Base-by-base conservation (phyloP, 2,329 filamentous ascomycete genomes). In the Neopestalotiopsis sp. region DNA sequence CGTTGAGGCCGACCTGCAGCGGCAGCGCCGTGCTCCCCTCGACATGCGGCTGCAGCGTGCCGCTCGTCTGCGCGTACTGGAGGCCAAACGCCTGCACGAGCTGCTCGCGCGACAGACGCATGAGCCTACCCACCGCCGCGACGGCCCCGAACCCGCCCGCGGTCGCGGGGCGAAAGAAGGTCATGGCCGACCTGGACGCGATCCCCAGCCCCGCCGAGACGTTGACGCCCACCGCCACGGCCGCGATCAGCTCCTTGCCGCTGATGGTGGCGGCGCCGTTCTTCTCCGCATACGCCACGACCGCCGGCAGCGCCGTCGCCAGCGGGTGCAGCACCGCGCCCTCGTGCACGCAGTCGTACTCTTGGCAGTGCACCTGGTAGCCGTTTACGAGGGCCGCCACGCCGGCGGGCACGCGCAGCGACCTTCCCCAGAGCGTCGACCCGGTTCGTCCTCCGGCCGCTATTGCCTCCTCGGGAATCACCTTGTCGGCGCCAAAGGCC, bases 261-360 rank as follows among this genome's bases (percentile, higher is more conserved):
- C 40, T 66, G 45, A 69, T 63, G 7, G 30, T 57, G 34, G 38
- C 57, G 5, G 40, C 63, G 34, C 40, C 57, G 5, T 32, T 34
- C 38, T 57, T 28, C 64, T 69, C 68, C 14, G 68, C 68, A n/a
- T 38, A 67, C 28, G 68, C 63, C 57, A 69, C 14, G 9, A 17
- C 68, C 3, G 68, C 64, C 28, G 68, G 68, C 42, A 69, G 45
- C 17, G 65, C 17, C n/a, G 65, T 69, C 5, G 68, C 68, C 12
- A 69, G 65, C 24, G 68, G 68, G 24, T 69, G 68, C 57, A 67
- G 40, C 10, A 69, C 64, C 42, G 68, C 68, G 28, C 64, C 68
- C 32, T 69, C 68, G 32, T 69, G 68, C 7, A 69, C 68, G 42
- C 68, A 69, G 65, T 69, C 68, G 58, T 67, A 69, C 40, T 69